These are phyloP conservation scores for Stramenopiles sp. DNA, from an alignment of 352 stramenopile species.

Conservation along the genomic window DNA sequence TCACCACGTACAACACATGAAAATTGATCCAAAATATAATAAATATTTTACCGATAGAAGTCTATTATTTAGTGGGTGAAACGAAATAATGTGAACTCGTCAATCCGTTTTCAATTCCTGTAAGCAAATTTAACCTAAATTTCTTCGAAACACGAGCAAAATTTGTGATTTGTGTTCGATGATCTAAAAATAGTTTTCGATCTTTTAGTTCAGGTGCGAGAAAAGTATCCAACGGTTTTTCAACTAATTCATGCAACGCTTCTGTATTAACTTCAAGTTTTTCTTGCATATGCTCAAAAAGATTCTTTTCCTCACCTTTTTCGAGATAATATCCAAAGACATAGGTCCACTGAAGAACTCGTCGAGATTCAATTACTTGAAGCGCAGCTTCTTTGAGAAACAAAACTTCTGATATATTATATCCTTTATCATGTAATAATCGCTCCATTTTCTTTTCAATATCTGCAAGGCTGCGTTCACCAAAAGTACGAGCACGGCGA, in stretches of 20 bases:
- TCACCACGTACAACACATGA: no score
- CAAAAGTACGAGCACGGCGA: slow-evolving; percentile 75
- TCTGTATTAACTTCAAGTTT: slow-evolving; percentile 70
- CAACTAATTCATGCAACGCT: slow-evolving; percentile 41
- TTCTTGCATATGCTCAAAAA: slow-evolving; percentile 71
- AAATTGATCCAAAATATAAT: no score
- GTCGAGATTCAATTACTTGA: slow-evolving; percentile 35
- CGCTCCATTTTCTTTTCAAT: slow-evolving; percentile 77
- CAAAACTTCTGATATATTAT: slow-evolving; percentile 84
- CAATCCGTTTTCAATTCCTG: slow-evolving; percentile 44
- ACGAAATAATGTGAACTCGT: no score
- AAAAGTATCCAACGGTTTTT: no score
- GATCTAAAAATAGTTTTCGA: no score
- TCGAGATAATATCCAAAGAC: slow-evolving; percentile 66
- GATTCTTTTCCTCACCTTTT: slow-evolving; percentile 41
- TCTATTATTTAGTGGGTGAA: no score
- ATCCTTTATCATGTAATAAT: slow-evolving; percentile 38
- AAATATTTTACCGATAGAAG: no score
- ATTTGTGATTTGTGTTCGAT: slow-evolving; percentile 62
- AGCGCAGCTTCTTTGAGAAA: slow-evolving; percentile 45
- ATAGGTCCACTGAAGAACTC: slow-evolving; percentile 94
- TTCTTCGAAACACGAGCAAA: slow-evolving; percentile 60
- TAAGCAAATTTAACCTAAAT: slow-evolving; percentile 49
- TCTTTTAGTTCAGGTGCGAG: no score
- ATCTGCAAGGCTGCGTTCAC: slow-evolving; percentile 60